Percentiles rank a stretch among this genome's conserved stretches.
phyloP scores from a whole-genome alignment of 1,139 yeast genomes.

The Debaryomycetaceae sp. region DNA sequence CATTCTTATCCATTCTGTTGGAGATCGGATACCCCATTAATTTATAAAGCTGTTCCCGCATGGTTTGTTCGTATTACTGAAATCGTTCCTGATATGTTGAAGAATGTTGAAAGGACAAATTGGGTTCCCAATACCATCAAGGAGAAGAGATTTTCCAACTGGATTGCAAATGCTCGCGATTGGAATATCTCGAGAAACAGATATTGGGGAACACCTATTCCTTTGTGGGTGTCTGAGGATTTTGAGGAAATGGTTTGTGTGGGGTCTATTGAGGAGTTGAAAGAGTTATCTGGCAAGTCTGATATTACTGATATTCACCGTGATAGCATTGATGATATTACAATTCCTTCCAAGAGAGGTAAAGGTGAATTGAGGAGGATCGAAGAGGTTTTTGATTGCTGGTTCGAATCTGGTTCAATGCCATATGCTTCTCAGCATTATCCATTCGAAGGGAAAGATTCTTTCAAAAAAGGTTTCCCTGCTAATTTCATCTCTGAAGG shows the following conservation, averaged over 20 bases:
- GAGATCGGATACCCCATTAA: slow-evolving; percentile 98
- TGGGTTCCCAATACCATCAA: slow-evolving; percentile 94
- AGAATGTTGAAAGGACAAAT: slow-evolving; percentile 77
- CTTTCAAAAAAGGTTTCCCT: slow-evolving; percentile 80
- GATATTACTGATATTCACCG: slow-evolving; percentile 91
- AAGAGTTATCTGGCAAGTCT: slow-evolving; percentile 73
- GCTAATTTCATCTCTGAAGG: slow-evolving; percentile 99
- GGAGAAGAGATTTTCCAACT: slow-evolving; percentile 92
- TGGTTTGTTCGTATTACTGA: slow-evolving; percentile 95
- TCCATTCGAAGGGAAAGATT: slow-evolving; percentile 83
- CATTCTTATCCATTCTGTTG: slow-evolving; percentile 99
- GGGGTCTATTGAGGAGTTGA: slow-evolving; percentile 85
- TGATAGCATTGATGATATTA: slow-evolving; percentile 83
- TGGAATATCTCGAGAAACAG: slow-evolving; percentile 98
- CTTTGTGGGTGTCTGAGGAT: slow-evolving; percentile 96
- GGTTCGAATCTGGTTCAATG: slow-evolving; percentile 99
- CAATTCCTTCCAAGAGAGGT: slow-evolving; percentile 91
- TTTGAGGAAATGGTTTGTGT: slow-evolving; percentile 88
- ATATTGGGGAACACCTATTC: slow-evolving; percentile 99
- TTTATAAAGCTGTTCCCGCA: slow-evolving; percentile 95
- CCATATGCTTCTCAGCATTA: slow-evolving; percentile 97
- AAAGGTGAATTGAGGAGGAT: slow-evolving; percentile 85
- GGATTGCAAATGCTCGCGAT: slow-evolving; percentile 98
- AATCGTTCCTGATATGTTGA: slow-evolving; percentile 83
- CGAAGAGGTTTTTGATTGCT: slow-evolving; percentile 98